Base-by-base conservation (phyloP, 495 filamentous ascomycete genomes). In the Penicillium maclennaniae region DNA sequence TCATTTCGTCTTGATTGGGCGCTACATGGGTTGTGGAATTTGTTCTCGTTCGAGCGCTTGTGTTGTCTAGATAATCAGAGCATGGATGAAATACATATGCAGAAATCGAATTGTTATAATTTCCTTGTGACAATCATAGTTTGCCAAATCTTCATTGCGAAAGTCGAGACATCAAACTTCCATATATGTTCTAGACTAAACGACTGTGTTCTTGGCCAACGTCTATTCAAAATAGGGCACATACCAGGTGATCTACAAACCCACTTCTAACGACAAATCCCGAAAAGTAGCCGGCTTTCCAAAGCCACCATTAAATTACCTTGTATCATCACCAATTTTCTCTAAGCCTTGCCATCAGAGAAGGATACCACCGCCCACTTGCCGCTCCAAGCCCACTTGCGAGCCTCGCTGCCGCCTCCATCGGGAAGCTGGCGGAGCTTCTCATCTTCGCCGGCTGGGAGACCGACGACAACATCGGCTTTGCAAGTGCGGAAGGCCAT, bases 301-400 rank as follows among this genome's bases (percentile, higher is more conserved):
- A 19, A 21, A 2, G 20, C 19, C 4, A 3, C 21, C 47, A 21
- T 43, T 19, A 39, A 20, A 34, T 17, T 23, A 20, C 34, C 31
- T 15, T 40, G 20, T 39, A 38, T 17, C 5, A 31, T 16, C 20
- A 31, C 31, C 8, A 16, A 26, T 15, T 47, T 28, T 15, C 5
- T 46, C 39, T 65, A 79, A 26, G 60, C 69, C 68, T 88, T 87
- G 9, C 86, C 87, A 63, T 89, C 83, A 59, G 72, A 95, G 60
- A 96, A 95, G 19, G 91, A 92, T 12, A 93, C 85, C 31, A 97
- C 89, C 3, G 92, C 93, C 89, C 89, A 97, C 71, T 97, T 97
- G 8, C 93, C 93, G 66, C 81, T 89, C 92, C 92, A 97, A 1
- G 91, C 93, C 93, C 93, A 98, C 68, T 92, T 92, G 54, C 93